Conservation (phyloP, 805 yeast species). For the Candida corydali region DNA sequence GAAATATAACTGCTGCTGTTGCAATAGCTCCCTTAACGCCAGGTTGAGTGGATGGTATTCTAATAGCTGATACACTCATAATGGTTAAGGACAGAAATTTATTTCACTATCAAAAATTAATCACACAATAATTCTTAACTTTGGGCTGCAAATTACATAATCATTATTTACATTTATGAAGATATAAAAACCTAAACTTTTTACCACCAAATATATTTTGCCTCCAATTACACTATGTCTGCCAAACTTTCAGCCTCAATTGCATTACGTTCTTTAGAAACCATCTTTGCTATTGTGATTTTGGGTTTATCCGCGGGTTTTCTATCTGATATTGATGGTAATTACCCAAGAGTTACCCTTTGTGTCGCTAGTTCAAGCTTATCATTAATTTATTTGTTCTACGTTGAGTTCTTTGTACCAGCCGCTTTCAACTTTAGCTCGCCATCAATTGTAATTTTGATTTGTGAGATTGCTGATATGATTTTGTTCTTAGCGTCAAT, state of each 20-base stretch:
- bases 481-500: conserved; percentile 8
- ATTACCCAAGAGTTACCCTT: conserved; percentile 8
- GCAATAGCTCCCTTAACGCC: conserved; percentile 29
- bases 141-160: conserved; percentile 4
- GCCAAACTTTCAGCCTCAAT: conserved; percentile 1
- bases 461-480: conserved; percentile 4
- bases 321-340: conserved; percentile 4
- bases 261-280: conserved; percentile 7
- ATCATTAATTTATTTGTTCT: conserved; percentile 6
- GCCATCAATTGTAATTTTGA: conserved; percentile 6
- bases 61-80: conserved; percentile 10
- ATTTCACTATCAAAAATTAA: too few relatives aligned
- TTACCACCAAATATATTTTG: neutral
- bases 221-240: neutral
- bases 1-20: conserved; percentile 58
- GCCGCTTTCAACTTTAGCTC: neutral
- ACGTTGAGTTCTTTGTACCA: conserved; percentile 5
- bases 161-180: too few relatives aligned
- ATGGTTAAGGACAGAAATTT: too few relatives aligned
- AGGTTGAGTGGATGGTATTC: conserved; percentile 15
- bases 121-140: too few relatives aligned
- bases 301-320: conserved; percentile 9
- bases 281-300: conserved; percentile 3
- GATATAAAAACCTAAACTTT: too few relatives aligned
- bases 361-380: conserved; percentile 5